Percentiles rank a stretch among this genome's conserved stretches.
Conservation (phyloP, 2,329 filamentous ascomycete genomes). For the Pseudocercospora pini-densiflorae region DNA sequence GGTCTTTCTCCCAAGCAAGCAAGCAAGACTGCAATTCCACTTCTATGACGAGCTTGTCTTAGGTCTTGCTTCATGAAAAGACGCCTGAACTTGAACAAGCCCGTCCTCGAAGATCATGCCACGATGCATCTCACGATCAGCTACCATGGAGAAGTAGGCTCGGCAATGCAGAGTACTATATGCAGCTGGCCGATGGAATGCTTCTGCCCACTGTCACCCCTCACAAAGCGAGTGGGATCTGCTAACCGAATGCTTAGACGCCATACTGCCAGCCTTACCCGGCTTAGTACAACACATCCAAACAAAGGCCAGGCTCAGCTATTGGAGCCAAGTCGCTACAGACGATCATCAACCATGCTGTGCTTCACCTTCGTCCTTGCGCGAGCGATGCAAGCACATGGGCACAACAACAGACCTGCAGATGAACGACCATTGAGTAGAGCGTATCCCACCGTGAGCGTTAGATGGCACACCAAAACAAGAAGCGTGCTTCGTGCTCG, state of each 20-base stretch:
- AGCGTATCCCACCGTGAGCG: background rate
- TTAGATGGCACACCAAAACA: background rate
- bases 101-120: background rate
- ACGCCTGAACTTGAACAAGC: background rate
- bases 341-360: background rate
- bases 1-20: background rate
- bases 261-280: slow-evolving; percentile 1
- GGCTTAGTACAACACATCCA: slow-evolving; percentile 2
- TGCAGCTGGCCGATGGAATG: background rate
- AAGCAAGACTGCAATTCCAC: background rate
- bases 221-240: background rate
- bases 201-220: background rate
- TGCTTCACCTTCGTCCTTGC: background rate
- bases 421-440: background rate
- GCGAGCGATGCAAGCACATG: background rate
- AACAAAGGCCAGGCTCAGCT: background rate
- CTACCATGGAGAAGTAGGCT: background rate
- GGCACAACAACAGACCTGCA: background rate
- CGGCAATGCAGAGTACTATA: slow-evolving; percentile 1
- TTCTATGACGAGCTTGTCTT: background rate
- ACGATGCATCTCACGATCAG: background rate
- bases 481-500: background rate
- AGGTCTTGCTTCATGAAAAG: background rate
- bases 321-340: background rate
- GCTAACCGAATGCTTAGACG: background rate